Conservation (phyloP, 163 green algal genomes). For the Chloromonas sp. region DNA sequence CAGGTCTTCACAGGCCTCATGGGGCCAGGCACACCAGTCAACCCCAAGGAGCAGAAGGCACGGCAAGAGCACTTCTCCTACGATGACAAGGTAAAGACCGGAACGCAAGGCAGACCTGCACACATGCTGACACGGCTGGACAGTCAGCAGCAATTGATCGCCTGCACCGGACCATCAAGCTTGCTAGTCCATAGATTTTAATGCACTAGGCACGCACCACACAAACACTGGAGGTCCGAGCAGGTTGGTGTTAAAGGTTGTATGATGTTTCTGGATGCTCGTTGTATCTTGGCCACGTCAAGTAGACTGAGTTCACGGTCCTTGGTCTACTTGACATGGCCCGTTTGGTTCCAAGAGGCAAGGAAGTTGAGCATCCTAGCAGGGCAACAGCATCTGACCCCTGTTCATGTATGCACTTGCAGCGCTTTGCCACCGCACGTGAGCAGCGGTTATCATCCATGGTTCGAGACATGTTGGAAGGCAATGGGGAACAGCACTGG, state of each 20-base stretch:
- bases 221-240: neutral
- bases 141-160: neutral
- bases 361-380: neutral
- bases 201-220: neutral
- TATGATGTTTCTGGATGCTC: too few species aligned
- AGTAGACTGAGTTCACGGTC: too few species aligned
- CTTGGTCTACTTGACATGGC: neutral
- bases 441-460: slow-evolving; percentile 17
- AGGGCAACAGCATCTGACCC: neutral
- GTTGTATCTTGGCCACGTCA: too few species aligned
- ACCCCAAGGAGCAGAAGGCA: neutral
- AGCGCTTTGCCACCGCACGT: slow-evolving; percentile 13
- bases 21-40: neutral
- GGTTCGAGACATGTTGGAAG: slow-evolving; percentile 19
- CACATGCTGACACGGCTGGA: neutral
- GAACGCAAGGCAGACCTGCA: neutral
- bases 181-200: neutral
- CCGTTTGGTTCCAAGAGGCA: neutral
- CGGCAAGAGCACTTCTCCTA: neutral
- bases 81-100: neutral
- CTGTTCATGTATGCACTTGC: neutral
- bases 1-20: neutral
- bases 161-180: neutral
- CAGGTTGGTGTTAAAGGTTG: neutral
- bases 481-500: slow-evolving; percentile 22